Evolutionary conservation across 148 eudicot species (phyloP).

Genomic region (Rhododendron ovatum): DNA sequence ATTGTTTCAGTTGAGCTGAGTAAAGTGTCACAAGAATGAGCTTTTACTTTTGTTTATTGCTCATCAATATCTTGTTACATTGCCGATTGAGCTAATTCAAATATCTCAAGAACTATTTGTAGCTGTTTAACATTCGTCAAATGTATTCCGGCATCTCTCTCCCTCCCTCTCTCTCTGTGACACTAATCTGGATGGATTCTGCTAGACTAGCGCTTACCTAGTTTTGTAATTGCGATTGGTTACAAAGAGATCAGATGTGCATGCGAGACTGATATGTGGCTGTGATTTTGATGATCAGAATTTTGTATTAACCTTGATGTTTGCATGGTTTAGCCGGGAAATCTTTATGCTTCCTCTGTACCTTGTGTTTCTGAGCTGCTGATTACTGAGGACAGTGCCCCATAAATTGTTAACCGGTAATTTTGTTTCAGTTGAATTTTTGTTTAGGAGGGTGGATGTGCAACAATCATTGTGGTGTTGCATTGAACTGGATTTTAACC

Average conservation of each 20-base stretch:
- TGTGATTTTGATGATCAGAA: neutral
- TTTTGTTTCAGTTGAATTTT: neutral
- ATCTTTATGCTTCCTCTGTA: neutral
- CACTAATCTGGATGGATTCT: neutral
- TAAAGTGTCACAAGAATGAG: constrained; percentile 21
- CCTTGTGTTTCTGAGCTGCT: neutral
- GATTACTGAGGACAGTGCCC: neutral
- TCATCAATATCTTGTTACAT: constrained; percentile 9
- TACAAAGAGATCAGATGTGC: neutral
- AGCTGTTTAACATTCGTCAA: constrained; percentile 5
- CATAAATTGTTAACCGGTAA: neutral
- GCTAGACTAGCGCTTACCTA: neutral
- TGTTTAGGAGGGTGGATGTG: neutral
- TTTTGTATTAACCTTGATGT: neutral
- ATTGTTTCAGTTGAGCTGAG: constrained; percentile 15
- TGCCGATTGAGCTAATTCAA: constrained; percentile 7
- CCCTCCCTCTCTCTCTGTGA: neutral
- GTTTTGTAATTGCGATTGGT: neutral
- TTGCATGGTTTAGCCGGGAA: neutral
- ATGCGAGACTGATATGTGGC: neutral
- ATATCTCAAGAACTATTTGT: constrained; percentile 13
- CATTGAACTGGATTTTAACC: neutral
- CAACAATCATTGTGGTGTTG: neutral
- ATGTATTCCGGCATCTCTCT: constrained; percentile 1
- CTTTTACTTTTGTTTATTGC: constrained; percentile 11